These are phyloP conservation scores for Elaeis guineensis DNA, from an alignment of 176 grass and related monocot species.

Conservation along the genomic window DNA sequence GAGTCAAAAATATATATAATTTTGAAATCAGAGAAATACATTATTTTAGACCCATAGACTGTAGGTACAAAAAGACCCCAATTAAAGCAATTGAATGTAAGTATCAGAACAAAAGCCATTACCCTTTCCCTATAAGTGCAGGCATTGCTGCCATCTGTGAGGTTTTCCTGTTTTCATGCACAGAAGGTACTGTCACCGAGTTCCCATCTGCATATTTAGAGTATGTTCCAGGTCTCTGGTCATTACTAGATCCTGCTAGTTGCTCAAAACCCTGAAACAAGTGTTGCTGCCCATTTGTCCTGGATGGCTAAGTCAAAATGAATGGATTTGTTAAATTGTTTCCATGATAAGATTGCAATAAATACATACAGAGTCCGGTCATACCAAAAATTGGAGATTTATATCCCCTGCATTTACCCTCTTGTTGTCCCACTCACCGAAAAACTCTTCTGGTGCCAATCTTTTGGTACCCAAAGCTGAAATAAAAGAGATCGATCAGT, in stretches of 20 bases:
- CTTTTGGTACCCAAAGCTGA: slow-evolving; percentile 18
- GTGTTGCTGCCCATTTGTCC: slow-evolving; percentile 29
- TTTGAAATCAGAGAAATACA: no score
- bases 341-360: background rate
- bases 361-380: background rate
- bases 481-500: background rate
- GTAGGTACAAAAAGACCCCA: no score
- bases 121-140: slow-evolving; percentile 76
- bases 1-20: no score
- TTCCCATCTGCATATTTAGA: slow-evolving; percentile 32
- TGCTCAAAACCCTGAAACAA: slow-evolving; percentile 47
- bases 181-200: slow-evolving; percentile 22
- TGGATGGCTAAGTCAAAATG: slow-evolving; percentile 23
- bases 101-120: slow-evolving; percentile 21
- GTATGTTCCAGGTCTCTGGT: slow-evolving; percentile 24
- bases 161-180: slow-evolving; percentile 21
- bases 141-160: slow-evolving; percentile 25
- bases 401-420: slow-evolving; percentile 6
- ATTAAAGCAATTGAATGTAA: no score
- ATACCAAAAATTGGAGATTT: slow-evolving; percentile 1
- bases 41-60: no score
- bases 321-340: slow-evolving; percentile 10
- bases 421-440: slow-evolving; percentile 9
- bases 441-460: slow-evolving; percentile 5
- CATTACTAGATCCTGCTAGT: slow-evolving; percentile 42